Evolutionary conservation across 352 stramenopile species (phyloP).

Genomic region (Pilasporangium apinafurcum): DNA sequence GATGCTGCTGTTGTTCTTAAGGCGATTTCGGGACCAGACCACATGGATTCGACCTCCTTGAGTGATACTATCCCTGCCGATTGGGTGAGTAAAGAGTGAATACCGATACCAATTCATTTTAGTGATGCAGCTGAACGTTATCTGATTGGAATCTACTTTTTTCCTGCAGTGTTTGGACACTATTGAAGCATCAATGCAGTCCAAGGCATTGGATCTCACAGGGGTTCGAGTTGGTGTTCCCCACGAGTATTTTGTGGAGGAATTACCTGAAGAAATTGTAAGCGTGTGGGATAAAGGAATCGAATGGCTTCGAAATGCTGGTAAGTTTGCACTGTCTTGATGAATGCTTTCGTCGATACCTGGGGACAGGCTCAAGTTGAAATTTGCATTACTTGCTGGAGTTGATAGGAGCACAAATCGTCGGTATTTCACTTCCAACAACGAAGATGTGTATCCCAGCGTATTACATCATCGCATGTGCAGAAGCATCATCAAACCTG

Average conservation of each 20-base stretch:
- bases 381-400: background rate
- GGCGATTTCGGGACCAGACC: conserved; percentile 72
- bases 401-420: conserved; percentile 56
- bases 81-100: conserved; percentile 54
- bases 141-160: background rate
- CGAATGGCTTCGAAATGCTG: conserved; percentile 56
- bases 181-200: conserved; percentile 15
- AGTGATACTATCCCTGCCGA: conserved; percentile 25
- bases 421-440: conserved; percentile 66
- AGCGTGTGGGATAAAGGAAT: conserved; percentile 80
- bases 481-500: conserved; percentile 97
- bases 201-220: conserved; percentile 33
- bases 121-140: background rate
- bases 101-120: no score
- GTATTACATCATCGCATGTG: conserved; percentile 98
- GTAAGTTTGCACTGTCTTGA: conserved; percentile 3
- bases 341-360: background rate
- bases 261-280: conserved; percentile 83
- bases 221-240: conserved; percentile 90
- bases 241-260: conserved; percentile 91
- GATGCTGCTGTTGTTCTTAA: conserved; percentile 77
- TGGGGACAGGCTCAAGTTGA: no score
- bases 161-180: conserved; percentile 25
- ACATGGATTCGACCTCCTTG: conserved; percentile 80
- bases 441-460: conserved; percentile 89